phyloP scores from a whole-genome alignment of 257 asterid species.

The Fraxinus pennsylvanica region DNA sequence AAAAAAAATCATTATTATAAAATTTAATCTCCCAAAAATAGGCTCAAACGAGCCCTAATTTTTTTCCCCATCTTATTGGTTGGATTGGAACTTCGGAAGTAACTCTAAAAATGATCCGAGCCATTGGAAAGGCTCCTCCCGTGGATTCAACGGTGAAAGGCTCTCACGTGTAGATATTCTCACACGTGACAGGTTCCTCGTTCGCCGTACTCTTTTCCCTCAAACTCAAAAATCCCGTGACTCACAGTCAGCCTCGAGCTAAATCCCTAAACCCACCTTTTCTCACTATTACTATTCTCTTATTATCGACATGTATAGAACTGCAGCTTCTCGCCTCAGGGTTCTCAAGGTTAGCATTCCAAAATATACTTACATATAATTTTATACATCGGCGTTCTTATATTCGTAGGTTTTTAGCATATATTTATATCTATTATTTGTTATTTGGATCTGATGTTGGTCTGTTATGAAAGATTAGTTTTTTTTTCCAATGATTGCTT shows the following conservation, averaged over 20 bases:
- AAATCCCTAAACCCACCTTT: conserved; percentile 18
- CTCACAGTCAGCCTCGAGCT: background rate
- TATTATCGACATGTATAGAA: conserved; percentile 51
- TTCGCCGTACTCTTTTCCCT: conserved; percentile 28
- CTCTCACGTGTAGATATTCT: background rate
- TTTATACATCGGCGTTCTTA: background rate
- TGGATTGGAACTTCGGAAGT: too few relatives aligned
- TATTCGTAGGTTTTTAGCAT: too few relatives aligned
- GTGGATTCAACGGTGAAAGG: background rate
- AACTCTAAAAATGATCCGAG: background rate
- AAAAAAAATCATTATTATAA: too few relatives aligned
- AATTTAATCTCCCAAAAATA: too few relatives aligned
- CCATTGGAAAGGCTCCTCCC: background rate
- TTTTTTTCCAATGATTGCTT: conserved; percentile 1
- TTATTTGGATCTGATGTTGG: background rate
- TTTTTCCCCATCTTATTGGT: too few relatives aligned
- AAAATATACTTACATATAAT: background rate
- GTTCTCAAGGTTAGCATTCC: conserved; percentile 56
- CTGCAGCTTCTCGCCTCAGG: conserved; percentile 61
- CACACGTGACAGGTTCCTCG: conserved; percentile 44
- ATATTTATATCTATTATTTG: background rate
- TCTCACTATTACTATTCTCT: conserved; percentile 11
- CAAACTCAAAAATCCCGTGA: background rate
- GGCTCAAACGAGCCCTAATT: too few relatives aligned
- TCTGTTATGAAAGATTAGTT: background rate